Conservation (phyloP, 2,329 filamentous ascomycete species). For the Aspergillus luchuensis region DNA sequence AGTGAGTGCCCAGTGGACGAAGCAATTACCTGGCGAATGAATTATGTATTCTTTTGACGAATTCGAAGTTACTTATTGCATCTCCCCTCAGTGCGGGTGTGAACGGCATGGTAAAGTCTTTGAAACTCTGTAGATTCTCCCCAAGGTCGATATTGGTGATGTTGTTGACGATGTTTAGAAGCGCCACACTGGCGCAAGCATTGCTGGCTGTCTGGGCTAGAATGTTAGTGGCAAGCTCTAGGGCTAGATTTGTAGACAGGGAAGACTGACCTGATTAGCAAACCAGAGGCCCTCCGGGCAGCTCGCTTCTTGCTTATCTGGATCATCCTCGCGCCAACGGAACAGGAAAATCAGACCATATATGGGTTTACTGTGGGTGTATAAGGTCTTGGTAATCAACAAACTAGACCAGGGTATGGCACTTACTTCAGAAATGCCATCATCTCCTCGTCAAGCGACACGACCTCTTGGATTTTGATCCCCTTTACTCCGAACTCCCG, state of each 20-base stretch:
- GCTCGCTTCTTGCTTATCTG: constrained; percentile 52
- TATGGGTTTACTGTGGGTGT: constrained; percentile 62
- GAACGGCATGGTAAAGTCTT: constrained; percentile 67
- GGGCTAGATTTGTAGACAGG: not conserved
- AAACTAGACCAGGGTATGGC: not conserved
- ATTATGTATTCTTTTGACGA: constrained; percentile 82
- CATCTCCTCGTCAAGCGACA: constrained; percentile 68
- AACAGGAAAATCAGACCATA: constrained; percentile 90
- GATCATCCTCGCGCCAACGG: constrained; percentile 65
- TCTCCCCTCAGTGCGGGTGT: constrained; percentile 74
- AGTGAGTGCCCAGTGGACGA: not conserved
- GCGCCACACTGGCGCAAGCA: constrained; percentile 86
- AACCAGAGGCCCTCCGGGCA: constrained; percentile 80
- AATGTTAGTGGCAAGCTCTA: constrained; percentile 7
- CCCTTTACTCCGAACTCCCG: constrained; percentile 73
- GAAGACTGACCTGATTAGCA: constrained; percentile 72
- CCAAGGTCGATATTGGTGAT: constrained; percentile 67
- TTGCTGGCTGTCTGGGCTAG: constrained; percentile 70
- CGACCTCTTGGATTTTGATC: constrained; percentile 75
- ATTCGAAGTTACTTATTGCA: constrained; percentile 70
- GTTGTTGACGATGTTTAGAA: constrained; percentile 95
- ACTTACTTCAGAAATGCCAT: constrained; percentile 65
- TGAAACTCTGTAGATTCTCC: constrained; percentile 70
- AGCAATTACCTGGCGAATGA: constrained; percentile 69
- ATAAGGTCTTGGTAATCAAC: constrained; percentile 7